Base-by-base conservation (phyloP, 225 moss, liverwort and hornwort species). In the Rhytidiadelphus loreus region DNA sequence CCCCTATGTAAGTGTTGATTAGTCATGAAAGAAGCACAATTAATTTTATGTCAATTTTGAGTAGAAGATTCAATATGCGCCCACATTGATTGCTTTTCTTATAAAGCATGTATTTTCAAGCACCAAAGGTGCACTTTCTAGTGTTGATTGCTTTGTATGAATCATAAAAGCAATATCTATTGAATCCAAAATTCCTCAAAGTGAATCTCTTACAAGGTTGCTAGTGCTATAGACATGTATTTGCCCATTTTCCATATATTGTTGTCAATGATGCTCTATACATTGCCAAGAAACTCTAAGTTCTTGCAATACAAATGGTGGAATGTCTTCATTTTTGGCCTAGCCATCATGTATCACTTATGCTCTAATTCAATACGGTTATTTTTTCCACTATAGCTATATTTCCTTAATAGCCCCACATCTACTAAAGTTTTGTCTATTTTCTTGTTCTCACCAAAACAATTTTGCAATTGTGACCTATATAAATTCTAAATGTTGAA, bases 341-440 rank as follows among this genome's bases (percentile, higher is more conserved):
- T 11, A 30, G 13, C 62, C 16, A 37, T 29, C 0, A 0, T 69
- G 4, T 39, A 68, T 23, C 4, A 69, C 39, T 23, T n/a, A 23
- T 66, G 21, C 1, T 37, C 12, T 1, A 37, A n/a, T n/a, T 21
- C 2, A n/a, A 1, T 68, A 68, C 1, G 1, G 1, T 22, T 68
- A n/a, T 3, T 70, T n/a, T n/a, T n/a, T n/a, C n/a, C n/a, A n/a
- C n/a, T n/a, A n/a, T n/a, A n/a, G n/a, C n/a, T n/a, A n/a, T n/a
- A n/a, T n/a, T n/a, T n/a, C n/a, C 5, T 70, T 15, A 8, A 5
- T 41, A 70, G 25, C 8, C 24, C 5, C 5, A 25, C 8, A 41
- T 2, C 0, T 70, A 3, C 5, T 41, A 15, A 25, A 25, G 13
- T 41, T n/a, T n/a, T n/a, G n/a, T n/a, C n/a, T n/a, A n/a, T n/a